Evolutionary conservation across 2,329 filamentous ascomycete species (phyloP).

Genomic region (Aspergillus tanneri): DNA sequence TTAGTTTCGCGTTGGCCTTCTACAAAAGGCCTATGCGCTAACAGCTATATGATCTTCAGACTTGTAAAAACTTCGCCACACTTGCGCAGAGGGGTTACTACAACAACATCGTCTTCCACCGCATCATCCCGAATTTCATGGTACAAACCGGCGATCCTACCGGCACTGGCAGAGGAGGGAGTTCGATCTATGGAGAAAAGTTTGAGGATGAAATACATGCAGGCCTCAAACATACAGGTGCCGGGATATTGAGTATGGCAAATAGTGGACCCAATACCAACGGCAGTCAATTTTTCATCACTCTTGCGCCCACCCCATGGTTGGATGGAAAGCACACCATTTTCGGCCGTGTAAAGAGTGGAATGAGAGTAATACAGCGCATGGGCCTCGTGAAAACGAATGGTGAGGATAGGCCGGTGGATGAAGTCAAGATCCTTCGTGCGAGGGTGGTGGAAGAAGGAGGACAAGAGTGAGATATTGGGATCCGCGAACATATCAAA

Average conservation of each 20-base stretch:
- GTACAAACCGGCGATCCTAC: constrained; percentile 92
- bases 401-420: constrained; percentile 73
- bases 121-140: constrained; percentile 96
- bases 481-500: not conserved
- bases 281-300: constrained; percentile 94
- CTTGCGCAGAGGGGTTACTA: constrained; percentile 85
- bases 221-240: constrained; percentile 83
- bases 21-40: constrained; percentile 13
- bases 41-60: constrained; percentile 46
- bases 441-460: constrained; percentile 68
- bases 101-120: constrained; percentile 81
- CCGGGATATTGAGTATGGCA: constrained; percentile 93
- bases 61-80: constrained; percentile 82
- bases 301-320: constrained; percentile 91
- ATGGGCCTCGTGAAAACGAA: constrained; percentile 87
- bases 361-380: constrained; percentile 78
- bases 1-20: constrained; percentile 24
- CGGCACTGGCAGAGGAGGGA: constrained; percentile 84
- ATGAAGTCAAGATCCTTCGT: constrained; percentile 76
- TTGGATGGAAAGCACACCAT: constrained; percentile 96
- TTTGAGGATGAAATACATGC: constrained; percentile 88
- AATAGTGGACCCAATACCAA: constrained; percentile 93
- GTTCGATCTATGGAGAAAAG: constrained; percentile 86
- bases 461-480: constrained; percentile 41
- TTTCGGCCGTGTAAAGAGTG: constrained; percentile 84